These are phyloP conservation scores for Ambrosia trifida DNA, from an alignment of 129 eudicot genomes.

Conservation along the genomic window DNA sequence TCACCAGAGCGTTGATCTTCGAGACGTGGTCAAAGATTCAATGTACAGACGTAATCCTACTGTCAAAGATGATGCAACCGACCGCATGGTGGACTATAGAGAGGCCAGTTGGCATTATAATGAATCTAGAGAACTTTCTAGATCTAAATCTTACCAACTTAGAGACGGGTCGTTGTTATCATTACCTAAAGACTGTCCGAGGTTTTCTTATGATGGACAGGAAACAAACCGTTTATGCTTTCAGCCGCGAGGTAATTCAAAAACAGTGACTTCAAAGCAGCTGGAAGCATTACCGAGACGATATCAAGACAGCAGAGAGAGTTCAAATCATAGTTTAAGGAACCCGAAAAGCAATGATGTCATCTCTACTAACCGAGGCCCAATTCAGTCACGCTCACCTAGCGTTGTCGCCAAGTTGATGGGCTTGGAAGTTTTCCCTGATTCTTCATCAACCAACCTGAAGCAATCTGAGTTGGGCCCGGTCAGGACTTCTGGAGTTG, in stretches of 20 bases:
- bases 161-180: conserved; percentile 54
- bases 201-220: conserved; percentile 85
- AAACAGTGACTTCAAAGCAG: conserved; percentile 39
- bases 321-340: no score
- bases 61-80: conserved; percentile 47
- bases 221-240: conserved; percentile 50
- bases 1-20: conserved; percentile 62
- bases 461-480: conserved; percentile 35
- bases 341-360: conserved; percentile 34
- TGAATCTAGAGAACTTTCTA: conserved; percentile 58
- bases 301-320: no score
- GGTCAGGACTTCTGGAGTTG: conserved; percentile 31
- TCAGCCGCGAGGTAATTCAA: conserved; percentile 46
- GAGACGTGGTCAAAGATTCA: conserved; percentile 84
- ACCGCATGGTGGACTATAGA: conserved; percentile 34
- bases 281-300: no score
- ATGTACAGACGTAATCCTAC: conserved; percentile 61
- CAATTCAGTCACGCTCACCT: conserved; percentile 48
- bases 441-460: conserved; percentile 36
- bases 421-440: conserved; percentile 81
- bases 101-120: conserved; percentile 54
- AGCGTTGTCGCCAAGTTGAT: conserved; percentile 93
- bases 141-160: conserved; percentile 54
- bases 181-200: conserved; percentile 55
- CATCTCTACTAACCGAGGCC: conserved; percentile 24